Evolutionary conservation across 2,329 filamentous ascomycete species (phyloP), one percentile per base, ranked within the genome.

Genomic region (Aspergillus eucalypticola): DNA sequence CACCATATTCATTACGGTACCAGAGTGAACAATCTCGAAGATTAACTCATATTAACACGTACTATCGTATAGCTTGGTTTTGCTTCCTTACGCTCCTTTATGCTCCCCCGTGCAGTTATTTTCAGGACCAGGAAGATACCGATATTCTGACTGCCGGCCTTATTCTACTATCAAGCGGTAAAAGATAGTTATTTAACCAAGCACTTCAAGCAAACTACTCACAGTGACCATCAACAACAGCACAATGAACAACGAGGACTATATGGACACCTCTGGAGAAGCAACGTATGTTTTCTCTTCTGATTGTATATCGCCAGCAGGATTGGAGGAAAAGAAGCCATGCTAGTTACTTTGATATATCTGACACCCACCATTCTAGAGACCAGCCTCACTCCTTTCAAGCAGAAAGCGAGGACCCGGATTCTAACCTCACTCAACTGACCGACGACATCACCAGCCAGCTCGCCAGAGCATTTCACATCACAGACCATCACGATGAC

Each of bases 401-500:
- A n/a, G 15, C 8, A 50, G 46, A 29, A 8, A 10, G 23, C 27
- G 13, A 17, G 13, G 25, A 29, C 17, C 46, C 4, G 23, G 25
- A 11, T n/a, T 17, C 58, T 52, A 25, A 53, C 2, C 8, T 50
- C 5, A 23, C 44, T 10, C 29, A 39, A 4, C 57, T 56, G 23
- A 42, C 49, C 52, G 25, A 55, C 3, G 49, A 58, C 17, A 59
- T 57, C 35, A 58, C 53, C 11, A 51, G 51, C 6, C 54, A 59
- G n/a, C 15, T 57, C 5, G 59, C 59, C 32, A 32, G 29, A 4
- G 29, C 55, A 10, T 51, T 60, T 21, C 56, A 55, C 19, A 59
- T 62, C 25, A 53, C 58, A 15, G 59, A 60, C 42, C 39, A 38
- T 21, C 23, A 42, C 8, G 59, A 60, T 38, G 44, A 38, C 25